Conservation (phyloP, 352 stramenopile genomes). For the Phytopythium helicoides region DNA sequence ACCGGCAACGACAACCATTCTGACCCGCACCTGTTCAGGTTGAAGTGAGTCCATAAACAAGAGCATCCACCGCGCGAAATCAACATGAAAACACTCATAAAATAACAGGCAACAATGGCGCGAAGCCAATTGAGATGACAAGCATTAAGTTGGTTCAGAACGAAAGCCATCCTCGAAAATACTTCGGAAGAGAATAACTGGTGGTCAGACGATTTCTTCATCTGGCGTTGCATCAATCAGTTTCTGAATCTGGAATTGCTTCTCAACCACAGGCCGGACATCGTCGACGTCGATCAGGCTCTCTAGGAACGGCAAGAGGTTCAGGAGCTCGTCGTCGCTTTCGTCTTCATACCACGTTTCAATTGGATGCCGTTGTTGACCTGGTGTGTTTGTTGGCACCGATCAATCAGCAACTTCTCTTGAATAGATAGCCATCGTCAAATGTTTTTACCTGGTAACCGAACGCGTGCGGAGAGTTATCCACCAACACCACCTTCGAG, state of each 20-base stretch:
- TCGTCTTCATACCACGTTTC: constrained; percentile 98
- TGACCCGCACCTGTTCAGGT: too few species aligned
- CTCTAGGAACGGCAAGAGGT: constrained; percentile 94
- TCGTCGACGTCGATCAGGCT: constrained; percentile 86
- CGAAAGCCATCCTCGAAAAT: too few species aligned
- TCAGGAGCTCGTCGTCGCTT: constrained; percentile 95
- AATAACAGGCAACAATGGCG: not conserved
- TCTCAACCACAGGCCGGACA: constrained; percentile 86
- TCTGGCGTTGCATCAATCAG: constrained; percentile 75
- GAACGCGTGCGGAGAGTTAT: constrained; percentile 98
- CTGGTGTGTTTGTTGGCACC: too few species aligned
- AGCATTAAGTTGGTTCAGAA: not conserved
- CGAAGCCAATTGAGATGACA: not conserved
- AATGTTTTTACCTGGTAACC: constrained; percentile 94
- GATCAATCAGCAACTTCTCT: too few species aligned
- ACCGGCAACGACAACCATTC: too few species aligned
- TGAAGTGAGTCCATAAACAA: too few species aligned
- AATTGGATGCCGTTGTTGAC: constrained; percentile 98
- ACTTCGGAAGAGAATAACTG: not conserved
- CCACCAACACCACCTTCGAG: constrained; percentile 91
- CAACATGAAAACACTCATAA: too few species aligned
- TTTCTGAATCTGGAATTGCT: constrained; percentile 91
- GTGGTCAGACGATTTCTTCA: constrained; percentile 33
- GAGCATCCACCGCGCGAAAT: too few species aligned
- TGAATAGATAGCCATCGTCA: too few species aligned